A percentile compares a stretch with the other conserved stretches of the same genome.
Conservation (phyloP, 305 asterid species). For the Fraxinus ornus region DNA sequence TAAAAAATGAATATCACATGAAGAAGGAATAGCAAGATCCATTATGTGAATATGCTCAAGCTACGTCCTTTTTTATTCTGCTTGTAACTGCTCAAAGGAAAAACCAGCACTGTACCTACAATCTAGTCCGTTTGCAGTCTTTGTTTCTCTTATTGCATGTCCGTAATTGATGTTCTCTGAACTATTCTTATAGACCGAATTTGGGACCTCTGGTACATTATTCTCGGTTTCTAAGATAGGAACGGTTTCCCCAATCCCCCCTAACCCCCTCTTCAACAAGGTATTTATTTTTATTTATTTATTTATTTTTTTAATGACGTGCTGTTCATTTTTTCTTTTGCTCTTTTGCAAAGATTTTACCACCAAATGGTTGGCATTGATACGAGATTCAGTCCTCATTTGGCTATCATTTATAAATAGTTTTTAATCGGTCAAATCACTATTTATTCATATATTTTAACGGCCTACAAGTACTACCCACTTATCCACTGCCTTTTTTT, state of each 20-base stretch:
- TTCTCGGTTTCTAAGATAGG: neutral
- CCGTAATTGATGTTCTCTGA: neutral
- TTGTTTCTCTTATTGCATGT: neutral
- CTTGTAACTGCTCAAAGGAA: neutral
- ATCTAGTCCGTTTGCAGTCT: neutral
- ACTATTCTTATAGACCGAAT: neutral
- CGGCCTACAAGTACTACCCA: neutral
- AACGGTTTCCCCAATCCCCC: neutral
- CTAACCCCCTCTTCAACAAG: neutral
- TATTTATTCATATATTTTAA: neutral
- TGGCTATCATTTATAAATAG: neutral
- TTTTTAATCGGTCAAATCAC: neutral
- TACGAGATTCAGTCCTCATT: neutral
- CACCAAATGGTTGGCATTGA: neutral
- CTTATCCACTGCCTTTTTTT: neutral
- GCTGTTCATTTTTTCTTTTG: neutral
- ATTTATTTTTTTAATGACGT: neutral
- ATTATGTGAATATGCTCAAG: neutral
- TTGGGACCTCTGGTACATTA: neutral
- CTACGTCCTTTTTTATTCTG: neutral
- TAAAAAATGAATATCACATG: neutral
- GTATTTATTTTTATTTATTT: neutral
- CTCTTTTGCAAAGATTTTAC: neutral
- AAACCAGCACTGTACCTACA: neutral
- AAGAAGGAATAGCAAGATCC: neutral